Evolutionary conservation across 2,329 filamentous ascomycete species (phyloP), one percentile per base, ranked within the genome.

Genomic region (Colletotrichum cuscutae): DNA sequence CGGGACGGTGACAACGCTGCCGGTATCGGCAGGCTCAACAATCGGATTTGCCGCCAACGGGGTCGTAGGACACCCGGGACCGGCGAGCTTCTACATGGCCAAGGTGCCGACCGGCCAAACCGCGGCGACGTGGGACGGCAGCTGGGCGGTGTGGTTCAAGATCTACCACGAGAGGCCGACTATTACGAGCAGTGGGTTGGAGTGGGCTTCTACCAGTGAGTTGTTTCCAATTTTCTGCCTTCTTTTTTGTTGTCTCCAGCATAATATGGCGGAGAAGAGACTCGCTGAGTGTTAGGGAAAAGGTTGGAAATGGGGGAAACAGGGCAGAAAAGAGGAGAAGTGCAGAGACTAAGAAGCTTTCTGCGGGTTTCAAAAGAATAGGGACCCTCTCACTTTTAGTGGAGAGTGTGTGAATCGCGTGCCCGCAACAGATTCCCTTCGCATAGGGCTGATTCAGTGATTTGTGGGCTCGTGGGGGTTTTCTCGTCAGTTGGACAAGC

Each of bases 121-220:
- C 22, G 78, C 79, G 13, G 75, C 78, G 24, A 77, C 71, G 19
- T 83, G 80, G 79, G 79, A 81, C 67, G 81, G 80, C 3, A 73
- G 76, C 6, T 82, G 80, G 12, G 71, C 76, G 5, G 78, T 80
- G 28, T 84, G 81, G 81, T 83, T 83, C 78, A 84, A 83, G 77
- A 80, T 83, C 52, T 81, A 80, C 75, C 77, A 81, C 60, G 78
- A 81, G 73, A 77, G 79, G 19, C 83, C 84, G 19, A 80, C 76
- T 68, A 78, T 86, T 67, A 76, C 79, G 5, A 77, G 78, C 6
- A 77, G 75, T 5, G 80, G 81, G 5, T 77, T 86, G 72, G 82
- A 79, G 2, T 86, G 84, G 84, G 81, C 83, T 8, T 81, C 81
- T 52, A 75, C 82, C 61, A 82, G 83, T 73, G 49, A 73, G 71